Base-by-base conservation (phyloP, 192 early-diverging fungal species). In the Coemansia asiatica region DNA sequence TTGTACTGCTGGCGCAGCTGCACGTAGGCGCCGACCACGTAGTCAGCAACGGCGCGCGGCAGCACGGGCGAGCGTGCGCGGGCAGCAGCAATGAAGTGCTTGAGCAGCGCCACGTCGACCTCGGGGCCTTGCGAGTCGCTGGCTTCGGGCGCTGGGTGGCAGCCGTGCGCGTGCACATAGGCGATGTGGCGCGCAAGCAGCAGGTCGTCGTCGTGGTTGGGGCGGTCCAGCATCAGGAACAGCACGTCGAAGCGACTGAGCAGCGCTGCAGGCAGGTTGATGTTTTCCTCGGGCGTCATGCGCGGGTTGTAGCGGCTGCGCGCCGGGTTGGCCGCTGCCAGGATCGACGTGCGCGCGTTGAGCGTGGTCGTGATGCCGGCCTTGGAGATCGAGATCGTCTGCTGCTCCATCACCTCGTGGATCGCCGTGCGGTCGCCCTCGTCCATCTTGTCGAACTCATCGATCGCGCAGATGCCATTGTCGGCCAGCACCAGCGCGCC, bases 381-480 rank as follows among this genome's bases (percentile, higher is more conserved):
- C 83, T 98, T 98, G 73, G 89, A 88, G 56, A 99, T 96, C 63
- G 89, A 92, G 71, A 99, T 96, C 2, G 95, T 99, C 83, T 99
- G 97, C 71, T 99, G 97, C 88, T 99, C 97, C 97, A 99, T 99
- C 12, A 98, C 97, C 81, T 99, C 97, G 73, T 98, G 97, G 73
- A 99, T 96, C 25, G 95, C 95, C 8, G 95, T 95, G 61, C 95
- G 87, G 82, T 97, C 95, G 9, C 81, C 82, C 64, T 99, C 97
- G 64, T 96, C 93, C 95, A 99, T 99, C 76, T 99, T 99, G 80
- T 99, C 97, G 72, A 99, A 99, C 83, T 99, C 97, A 82, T 99
- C 97, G 74, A 99, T 99, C 72, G 95, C 96, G 72, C 94, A 96
- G 71, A 99, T 90, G 67, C 97, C 97, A 70, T 95, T 94, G 84